Base-by-base conservation (phyloP, 2,329 filamentous ascomycete species). In the Fusarium dimerum region DNA sequence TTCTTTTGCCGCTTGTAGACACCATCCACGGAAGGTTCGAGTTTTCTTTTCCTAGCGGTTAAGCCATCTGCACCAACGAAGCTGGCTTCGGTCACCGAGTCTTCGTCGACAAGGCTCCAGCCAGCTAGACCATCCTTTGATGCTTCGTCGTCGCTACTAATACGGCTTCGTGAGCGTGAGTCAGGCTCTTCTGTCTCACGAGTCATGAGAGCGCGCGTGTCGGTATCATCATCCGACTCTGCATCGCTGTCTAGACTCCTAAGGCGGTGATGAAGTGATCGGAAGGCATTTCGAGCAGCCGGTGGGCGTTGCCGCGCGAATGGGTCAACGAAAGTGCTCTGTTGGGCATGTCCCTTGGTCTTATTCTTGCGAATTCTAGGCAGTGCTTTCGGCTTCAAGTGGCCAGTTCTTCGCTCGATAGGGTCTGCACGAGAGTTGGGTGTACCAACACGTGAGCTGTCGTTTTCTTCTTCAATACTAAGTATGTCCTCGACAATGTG, bases 131-230 rank as follows among this genome's bases (percentile, higher is more conserved):
- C 78, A 46, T 83, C 78, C 61, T 80, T 80, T 45, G 72, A 76
- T 3, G 68, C 71, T 51, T 83, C 79, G 46, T 85, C 82, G 52
- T 87, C 83, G 2, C 80, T 80, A 65, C 81, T 84, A 78, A 86
- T 81, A 40, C 88, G 90, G 70, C 90, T 96, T 42, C 86, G 85
- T 45, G 88, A 88, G 40, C 88, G 84, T 57, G 90, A 96, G 54
- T 94, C 92, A 34, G 86, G 85, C 59, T 94, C 92, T 67, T 96
- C 92, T 0, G 90, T 95, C 67, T 92, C 91, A 43, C 87, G 81
- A 12, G 82, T 84, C 12, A 88, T 84, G 30, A 71, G 52, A 34
- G 75, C 74, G 39, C 76, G 73, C 43, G 82, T 82, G 57, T 84
- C 82, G 2, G 72, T 76, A 50, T 97, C 92, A 60, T 95, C 92